Evolutionary conservation across 2,329 filamentous ascomycete genomes (phyloP).

Genomic region (Colletotrichum zoysiae): DNA sequence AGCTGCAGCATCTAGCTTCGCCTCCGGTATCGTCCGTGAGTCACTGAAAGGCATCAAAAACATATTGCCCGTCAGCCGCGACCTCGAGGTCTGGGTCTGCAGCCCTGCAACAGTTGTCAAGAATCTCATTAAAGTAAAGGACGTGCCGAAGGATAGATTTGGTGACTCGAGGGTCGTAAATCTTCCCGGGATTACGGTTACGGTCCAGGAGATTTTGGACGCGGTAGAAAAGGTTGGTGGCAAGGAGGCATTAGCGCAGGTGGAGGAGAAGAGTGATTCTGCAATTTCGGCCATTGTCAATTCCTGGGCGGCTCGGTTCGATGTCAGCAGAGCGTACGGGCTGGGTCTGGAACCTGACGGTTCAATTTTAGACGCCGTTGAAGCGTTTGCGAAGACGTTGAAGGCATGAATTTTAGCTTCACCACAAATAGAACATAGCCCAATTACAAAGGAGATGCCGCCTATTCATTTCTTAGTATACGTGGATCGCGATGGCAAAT

Average conservation of each 20-base stretch:
- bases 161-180: slow-evolving; percentile 61
- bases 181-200: slow-evolving; percentile 65
- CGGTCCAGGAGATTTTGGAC: slow-evolving; percentile 65
- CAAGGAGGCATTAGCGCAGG: slow-evolving; percentile 56
- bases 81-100: slow-evolving; percentile 62
- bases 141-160: slow-evolving; percentile 55
- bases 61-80: slow-evolving; percentile 57
- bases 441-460: not conserved
- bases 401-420: not conserved
- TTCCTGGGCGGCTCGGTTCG: slow-evolving; percentile 65
- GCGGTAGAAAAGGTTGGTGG: slow-evolving; percentile 64
- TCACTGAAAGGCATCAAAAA: slow-evolving; percentile 63
- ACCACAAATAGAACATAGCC: too few species aligned
- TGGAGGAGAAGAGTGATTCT: slow-evolving; percentile 63
- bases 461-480: too few species aligned
- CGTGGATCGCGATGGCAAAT: too few species aligned
- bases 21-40: slow-evolving; percentile 73
- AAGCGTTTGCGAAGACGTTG: slow-evolving; percentile 33
- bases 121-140: slow-evolving; percentile 60
- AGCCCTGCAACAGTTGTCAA: slow-evolving; percentile 59
- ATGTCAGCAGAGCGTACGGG: slow-evolving; percentile 63
- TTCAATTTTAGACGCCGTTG: slow-evolving; percentile 27
- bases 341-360: slow-evolving; percentile 64
- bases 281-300: slow-evolving; percentile 63
- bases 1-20: slow-evolving; percentile 71